Base-by-base conservation (phyloP, 106 monocot species). In the Acanthochlamys bracteata region DNA sequence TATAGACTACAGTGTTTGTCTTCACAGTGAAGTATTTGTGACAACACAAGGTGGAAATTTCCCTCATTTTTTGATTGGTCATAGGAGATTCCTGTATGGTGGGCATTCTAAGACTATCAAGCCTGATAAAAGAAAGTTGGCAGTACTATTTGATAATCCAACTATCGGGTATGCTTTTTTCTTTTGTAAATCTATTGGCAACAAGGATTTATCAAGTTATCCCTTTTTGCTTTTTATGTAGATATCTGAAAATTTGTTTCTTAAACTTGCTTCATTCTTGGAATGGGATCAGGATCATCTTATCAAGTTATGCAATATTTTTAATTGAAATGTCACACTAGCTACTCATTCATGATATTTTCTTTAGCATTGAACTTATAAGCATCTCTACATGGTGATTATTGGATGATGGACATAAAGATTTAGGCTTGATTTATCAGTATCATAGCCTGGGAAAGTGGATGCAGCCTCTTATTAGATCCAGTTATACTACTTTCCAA, bases 31-130 rank as follows among this genome's bases (percentile, higher is more conserved):
- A 79, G 91, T 98, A 40, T 98, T 98, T 79, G 88, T 98, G 67
- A 85, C 91, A 23, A 98, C 96, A 25, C 96, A 98, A 85, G 96
- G 96, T 55, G 96, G 96, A 61, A 98, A 98, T 55, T 98, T 98
- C 58, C 91, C 96, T 55, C 96, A 98, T 51, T 78, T 98, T 62
- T 68, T 98, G 52, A 81, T 98, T 53, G 96, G 96, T 20, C 96
- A 98, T 64, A 84, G 96, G 69, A 84, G 96, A 75, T 85, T 80
- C 42, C 61, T 98, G 33, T 79, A 88, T 71, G 84, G 78, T 68
- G 96, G 91, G 9, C 96, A 98, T 81, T 84, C 96, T 15, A 98
- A 92, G 76, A 91, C 96, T 24, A 88, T 98, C 63, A 98, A 92
- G 43, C 96, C 96, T 66, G 96, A 98, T 63, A 98, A 98, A 73